Percentiles rank a stretch among this genome's conserved stretches.
phyloP scores from a whole-genome alignment of 2,329 filamentous ascomycete species.

The Colletotrichum noveboracense region DNA sequence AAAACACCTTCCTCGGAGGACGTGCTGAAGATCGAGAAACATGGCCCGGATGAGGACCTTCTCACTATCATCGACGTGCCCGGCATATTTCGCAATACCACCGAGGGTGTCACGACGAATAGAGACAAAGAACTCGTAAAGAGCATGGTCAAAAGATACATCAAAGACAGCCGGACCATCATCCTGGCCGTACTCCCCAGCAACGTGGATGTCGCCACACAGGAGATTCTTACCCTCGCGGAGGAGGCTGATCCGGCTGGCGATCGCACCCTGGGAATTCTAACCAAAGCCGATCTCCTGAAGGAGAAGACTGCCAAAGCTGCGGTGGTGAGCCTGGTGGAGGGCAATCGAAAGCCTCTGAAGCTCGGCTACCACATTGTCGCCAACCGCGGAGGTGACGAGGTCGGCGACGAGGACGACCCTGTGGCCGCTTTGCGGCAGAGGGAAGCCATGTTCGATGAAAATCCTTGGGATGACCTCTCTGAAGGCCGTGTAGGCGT shows the following conservation, averaged over 20 bases:
- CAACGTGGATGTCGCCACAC: background rate
- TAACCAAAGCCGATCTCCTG: conserved; percentile 52
- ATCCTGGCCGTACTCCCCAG: background rate
- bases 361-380: conserved; percentile 21
- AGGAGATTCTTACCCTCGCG: background rate
- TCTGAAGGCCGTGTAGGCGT: conserved; percentile 27
- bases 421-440: background rate
- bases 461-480: conserved; percentile 19
- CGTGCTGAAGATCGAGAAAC: conserved; percentile 21
- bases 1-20: conserved; percentile 17
- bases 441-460: background rate
- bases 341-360: conserved; percentile 14
- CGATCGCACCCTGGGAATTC: conserved; percentile 26
- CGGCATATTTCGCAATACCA: conserved; percentile 15
- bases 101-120: conserved; percentile 12
- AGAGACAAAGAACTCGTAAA: conserved; percentile 9
- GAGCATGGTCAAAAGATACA: background rate
- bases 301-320: conserved; percentile 21
- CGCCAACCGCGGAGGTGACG: conserved; percentile 26
- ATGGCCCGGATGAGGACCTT: conserved; percentile 19
- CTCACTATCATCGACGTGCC: conserved; percentile 23
- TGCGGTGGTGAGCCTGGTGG: conserved; percentile 16
- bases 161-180: background rate
- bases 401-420: background rate
- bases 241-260: background rate